Evolutionary conservation across 2,329 filamentous ascomycete species (phyloP), one percentile per base, ranked within the genome.

Genomic region (Aspergillus sp.): DNA sequence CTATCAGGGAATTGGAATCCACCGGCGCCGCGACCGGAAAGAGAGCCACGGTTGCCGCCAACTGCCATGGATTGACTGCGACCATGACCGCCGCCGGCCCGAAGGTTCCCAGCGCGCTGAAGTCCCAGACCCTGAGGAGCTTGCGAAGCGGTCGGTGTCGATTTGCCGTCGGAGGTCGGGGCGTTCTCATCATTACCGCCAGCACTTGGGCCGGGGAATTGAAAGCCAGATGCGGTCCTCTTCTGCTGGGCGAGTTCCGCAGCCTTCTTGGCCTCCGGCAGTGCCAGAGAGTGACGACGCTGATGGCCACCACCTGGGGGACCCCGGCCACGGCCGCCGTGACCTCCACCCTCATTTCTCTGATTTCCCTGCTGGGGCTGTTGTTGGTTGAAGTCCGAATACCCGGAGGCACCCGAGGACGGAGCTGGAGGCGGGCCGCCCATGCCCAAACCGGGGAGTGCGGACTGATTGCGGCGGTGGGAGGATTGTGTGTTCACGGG

Each of bases 391-490:
- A 88, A 90, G 60, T 91, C 90, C 57, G 84, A 84, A 73, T 93
- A 95, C 47, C 88, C 89, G 49, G 91, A 87, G 45, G 90, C 83
- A 55, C 84, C 85, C 32, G 91, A 90, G 20, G 93, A 94, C 15
- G 93, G 95, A 53, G 93, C 93, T 49, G 93, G 91, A 15, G 90
- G 90, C 50, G 90, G 87, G 20, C 88, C 89, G 20, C 88, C 89
- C 82, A 95, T 87, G 53, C 85, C 83, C 80, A 96, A 89, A 62
- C 89, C 93, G 44, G 93, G 90, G 58, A 97, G 80, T 65, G 91
- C 91, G 67, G 93, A 97, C 74, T 96, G 91, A 77, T 97, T 97
- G 75, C 93, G 90, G 70, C 93, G 90, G 79, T 98, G 93, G 70
- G 89, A 84, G 55, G 87, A 84, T 68, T 93, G 89, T 53, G 80